These are phyloP conservation scores for Kodamaea nitidulidarum DNA, from an alignment of 805 yeast species.

Conservation along the genomic window DNA sequence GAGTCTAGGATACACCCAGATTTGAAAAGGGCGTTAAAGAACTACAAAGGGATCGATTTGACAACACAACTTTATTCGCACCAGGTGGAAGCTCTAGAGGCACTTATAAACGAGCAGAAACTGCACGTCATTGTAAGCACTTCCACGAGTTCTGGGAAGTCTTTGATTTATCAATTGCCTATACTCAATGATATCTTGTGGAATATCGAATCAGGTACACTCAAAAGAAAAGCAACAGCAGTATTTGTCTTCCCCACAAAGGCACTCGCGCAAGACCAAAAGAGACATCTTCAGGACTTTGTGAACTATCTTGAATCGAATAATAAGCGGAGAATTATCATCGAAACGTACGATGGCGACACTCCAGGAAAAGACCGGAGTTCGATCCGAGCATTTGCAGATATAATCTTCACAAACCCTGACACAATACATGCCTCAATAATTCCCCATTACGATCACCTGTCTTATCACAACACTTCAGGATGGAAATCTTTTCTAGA, in stretches of 20 bases:
- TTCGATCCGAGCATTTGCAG: slow-evolving; percentile 56
- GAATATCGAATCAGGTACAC: slow-evolving; percentile 33
- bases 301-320: slow-evolving; percentile 45
- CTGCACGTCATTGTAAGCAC: slow-evolving; percentile 85
- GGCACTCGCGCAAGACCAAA: slow-evolving; percentile 96
- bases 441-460: slow-evolving; percentile 61
- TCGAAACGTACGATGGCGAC: slow-evolving; percentile 92
- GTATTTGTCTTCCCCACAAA: slow-evolving; percentile 94
- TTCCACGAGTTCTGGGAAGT: slow-evolving; percentile 94
- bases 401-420: slow-evolving; percentile 89
- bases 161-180: slow-evolving; percentile 87
- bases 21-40: slow-evolving; percentile 44
- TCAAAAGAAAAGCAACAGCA: slow-evolving; percentile 50
- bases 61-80: slow-evolving; percentile 62
- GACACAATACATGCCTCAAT: slow-evolving; percentile 87
- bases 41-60: slow-evolving; percentile 40
- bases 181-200: slow-evolving; percentile 49
- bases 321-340: slow-evolving; percentile 41
- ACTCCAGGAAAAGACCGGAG: slow-evolving; percentile 59
- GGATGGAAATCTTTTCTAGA: slow-evolving; percentile 68
- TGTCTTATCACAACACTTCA: slow-evolving; percentile 7
- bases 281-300: slow-evolving; percentile 65
- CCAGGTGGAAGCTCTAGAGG: slow-evolving; percentile 71
- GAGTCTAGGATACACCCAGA: slow-evolving; percentile 37
- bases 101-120: slow-evolving; percentile 36